Evolutionary conservation across 768 basidiomycete genomes (phyloP), one percentile per base, ranked within the genome.

Genomic region (Antrodiella citrinella): DNA sequence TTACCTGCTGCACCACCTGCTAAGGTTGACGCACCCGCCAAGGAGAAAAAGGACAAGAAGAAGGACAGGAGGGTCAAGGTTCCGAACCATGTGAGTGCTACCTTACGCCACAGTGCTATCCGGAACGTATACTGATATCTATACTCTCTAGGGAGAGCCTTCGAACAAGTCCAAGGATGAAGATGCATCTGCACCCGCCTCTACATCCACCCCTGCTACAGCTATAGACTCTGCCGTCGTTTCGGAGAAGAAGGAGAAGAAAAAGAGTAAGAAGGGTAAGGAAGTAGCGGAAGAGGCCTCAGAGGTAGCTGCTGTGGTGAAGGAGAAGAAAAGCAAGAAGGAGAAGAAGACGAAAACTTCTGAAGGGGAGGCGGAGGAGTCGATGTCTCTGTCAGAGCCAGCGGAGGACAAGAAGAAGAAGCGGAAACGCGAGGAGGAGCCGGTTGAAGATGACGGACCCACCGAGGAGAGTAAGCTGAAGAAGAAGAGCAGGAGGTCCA

Each of bases 341-440:
- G 53, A 57, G 54, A 60, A 54, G 51, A 48, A 39, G 45, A 58
- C 55, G 58, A 57, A 54, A 51, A 47, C 44, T 26, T 45, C 12
- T 4, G 48, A 18, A 4, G 45, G 50, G 42, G 26, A 43, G 35
- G 23, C 26, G 4, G 30, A 30, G 26, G 38, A 39, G 35, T 46
- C 26, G 41, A 23, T 10, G 38, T 45, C 50, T 44, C 22, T 13
- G 44, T n/a, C 44, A 10, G 47, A 53, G 35, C 21, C 19, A 3
- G 52, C 54, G 35, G 57, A 56, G 25, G 47, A 56, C 47, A 26
- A 57, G 54, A 53, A 54, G 55, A 61, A 66, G 52, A 73, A 70
- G 54, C 67, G 67, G 46, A 69, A 63, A 53, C 64, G 54, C 38
- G 60, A 57, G 49, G 54, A 44, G 43, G 47, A n/a, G n/a, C n/a